Evolutionary conservation across 2,329 filamentous ascomycete genomes (phyloP).

Genomic region (Nemania serpens): DNA sequence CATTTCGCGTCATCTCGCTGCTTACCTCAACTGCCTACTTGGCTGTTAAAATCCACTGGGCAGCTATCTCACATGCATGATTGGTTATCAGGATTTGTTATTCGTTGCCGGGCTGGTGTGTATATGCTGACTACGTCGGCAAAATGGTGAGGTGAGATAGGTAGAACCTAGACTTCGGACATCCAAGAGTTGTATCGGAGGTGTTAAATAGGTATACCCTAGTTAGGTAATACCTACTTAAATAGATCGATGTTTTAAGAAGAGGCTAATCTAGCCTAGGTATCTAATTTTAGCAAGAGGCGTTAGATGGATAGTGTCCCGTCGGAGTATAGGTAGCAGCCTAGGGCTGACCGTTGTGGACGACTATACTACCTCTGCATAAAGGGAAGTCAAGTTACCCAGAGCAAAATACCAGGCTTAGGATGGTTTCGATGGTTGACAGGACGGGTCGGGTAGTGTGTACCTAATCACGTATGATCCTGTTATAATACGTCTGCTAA

Average conservation of each 20-base stretch:
- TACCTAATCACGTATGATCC: too few relatives aligned
- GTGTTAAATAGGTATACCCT: background rate
- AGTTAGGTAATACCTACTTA: background rate
- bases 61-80: conserved; percentile 4
- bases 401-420: too few relatives aligned
- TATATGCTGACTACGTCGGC: conserved; percentile 23
- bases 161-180: background rate
- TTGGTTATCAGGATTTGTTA: conserved; percentile 27
- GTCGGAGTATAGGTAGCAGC: background rate
- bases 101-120: conserved; percentile 12
- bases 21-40: conserved; percentile 15
- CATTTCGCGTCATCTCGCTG: conserved; percentile 22
- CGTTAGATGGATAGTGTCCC: too few relatives aligned
- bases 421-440: too few relatives aligned
- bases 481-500: too few relatives aligned
- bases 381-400: too few relatives aligned
- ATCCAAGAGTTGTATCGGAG: conserved; percentile 1
- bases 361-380: too few relatives aligned
- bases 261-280: background rate
- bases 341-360: too few relatives aligned
- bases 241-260: background rate
- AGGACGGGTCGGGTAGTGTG: too few relatives aligned
- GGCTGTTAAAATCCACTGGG: background rate
- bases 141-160: conserved; percentile 18
- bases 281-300: conserved; percentile 21